Base-by-base conservation (phyloP, 306 rosid species). In the Trifolium pratense region DNA sequence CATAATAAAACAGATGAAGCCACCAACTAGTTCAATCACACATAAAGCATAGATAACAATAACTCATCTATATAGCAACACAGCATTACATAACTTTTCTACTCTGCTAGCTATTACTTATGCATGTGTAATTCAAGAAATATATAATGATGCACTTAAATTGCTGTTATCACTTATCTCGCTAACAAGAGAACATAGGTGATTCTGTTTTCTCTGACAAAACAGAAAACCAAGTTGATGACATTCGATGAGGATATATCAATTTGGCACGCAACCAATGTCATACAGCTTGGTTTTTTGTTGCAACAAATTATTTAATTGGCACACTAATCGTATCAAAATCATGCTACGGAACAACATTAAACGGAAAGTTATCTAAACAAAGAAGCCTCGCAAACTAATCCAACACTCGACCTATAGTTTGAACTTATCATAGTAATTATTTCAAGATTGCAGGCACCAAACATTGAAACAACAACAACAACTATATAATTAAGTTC, bases 201-300 rank as follows among this genome's bases (percentile, higher is more conserved):
- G 31, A 16, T 53, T 29, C 16, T 37, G 34, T 12, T 29, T 75
- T 56, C 11, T 37, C 17, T 9, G 16, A 29, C 17, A 42, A 32
- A 53, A 49, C 51, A 75, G 45, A 56, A 70, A 66, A 75, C 68
- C 74, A 66, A 16, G 48, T 34, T 29, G 60, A 31, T 12, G n/a
- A 18, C 52, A 76, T 14, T 67, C 23, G 15, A 18, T 18, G 26
- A 53, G 31, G 72, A 64, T n/a, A 75, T 26, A 48, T 36, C 17
- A 34, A 52, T 51, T 51, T 23, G 14, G 58, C 66, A 66, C 3
- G 9, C 61, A 37, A 43, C 32, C 68, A 42, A 72, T 14, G 3
- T 18, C 23, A 56, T 64, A 17, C 37, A 46, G 31, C 52, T 74
- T 34, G 49, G n/a, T 73, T 69, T 51, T 29, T 39, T 25, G 16